A percentile compares a stretch with the other conserved stretches of the same genome.
These are phyloP conservation scores for Poa annua DNA, from an alignment of 176 grass and related monocot genomes.

Conservation along the genomic window DNA sequence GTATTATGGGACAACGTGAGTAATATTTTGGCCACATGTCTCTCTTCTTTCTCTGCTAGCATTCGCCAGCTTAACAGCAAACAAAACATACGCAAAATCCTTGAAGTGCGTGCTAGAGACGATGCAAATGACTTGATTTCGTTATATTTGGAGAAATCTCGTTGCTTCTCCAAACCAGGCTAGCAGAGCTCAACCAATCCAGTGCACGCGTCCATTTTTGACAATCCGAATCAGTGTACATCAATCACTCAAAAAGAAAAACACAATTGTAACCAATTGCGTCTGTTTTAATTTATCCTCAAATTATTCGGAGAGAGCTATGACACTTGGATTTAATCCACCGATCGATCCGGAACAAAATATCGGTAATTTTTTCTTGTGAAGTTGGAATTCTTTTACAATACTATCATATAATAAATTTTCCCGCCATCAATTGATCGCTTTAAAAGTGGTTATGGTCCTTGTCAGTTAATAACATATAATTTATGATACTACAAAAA, in stretches of 20 bases:
- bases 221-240: background rate
- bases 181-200: background rate
- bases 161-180: background rate
- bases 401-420: background rate
- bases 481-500: background rate
- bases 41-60: too few species aligned
- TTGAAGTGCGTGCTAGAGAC: too few species aligned
- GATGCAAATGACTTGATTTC: background rate
- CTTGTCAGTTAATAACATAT: background rate
- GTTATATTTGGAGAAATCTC: background rate
- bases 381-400: background rate
- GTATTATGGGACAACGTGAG: too few species aligned
- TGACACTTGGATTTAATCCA: background rate
- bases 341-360: background rate
- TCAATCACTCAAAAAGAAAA: background rate
- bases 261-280: background rate
- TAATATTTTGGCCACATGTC: too few species aligned
- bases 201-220: background rate
- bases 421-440: background rate
- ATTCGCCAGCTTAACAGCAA: too few species aligned
- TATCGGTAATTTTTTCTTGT: background rate
- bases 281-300: background rate
- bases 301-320: constrained; percentile 17
- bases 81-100: too few species aligned
- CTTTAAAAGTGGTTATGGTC: background rate